Evolutionary conservation across 2,329 filamentous ascomycete species (phyloP).

Genomic region (Colletotrichum sp.): DNA sequence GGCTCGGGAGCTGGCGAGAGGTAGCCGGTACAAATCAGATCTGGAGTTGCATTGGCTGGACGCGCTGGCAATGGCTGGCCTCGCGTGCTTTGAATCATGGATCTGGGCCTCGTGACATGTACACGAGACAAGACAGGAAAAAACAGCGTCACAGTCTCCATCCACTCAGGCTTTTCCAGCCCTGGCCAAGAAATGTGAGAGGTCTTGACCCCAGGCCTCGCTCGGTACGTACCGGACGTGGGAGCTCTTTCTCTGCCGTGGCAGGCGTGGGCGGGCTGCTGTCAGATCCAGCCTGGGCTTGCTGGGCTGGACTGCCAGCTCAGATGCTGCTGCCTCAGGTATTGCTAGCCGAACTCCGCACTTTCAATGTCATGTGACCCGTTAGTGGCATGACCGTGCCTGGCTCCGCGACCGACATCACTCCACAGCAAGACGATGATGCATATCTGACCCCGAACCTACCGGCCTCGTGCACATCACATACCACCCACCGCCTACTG

Average conservation of each 20-base stretch:
- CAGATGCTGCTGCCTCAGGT: neutral
- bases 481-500: neutral
- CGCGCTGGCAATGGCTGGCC: neutral
- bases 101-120: neutral
- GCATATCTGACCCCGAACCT: neutral
- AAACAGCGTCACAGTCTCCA: neutral
- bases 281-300: neutral
- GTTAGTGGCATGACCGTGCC: neutral
- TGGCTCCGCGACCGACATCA: neutral
- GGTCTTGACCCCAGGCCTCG: neutral
- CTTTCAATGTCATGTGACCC: slow-evolving; percentile 2
- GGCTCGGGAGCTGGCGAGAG: neutral
- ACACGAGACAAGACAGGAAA: neutral
- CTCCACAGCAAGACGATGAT: neutral
- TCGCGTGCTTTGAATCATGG: neutral
- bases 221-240: neutral
- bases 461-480: neutral
- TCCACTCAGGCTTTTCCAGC: neutral
- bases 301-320: neutral
- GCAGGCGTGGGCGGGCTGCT: neutral
- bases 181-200: neutral
- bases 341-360: neutral
- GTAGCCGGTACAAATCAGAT: neutral
- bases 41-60: neutral
- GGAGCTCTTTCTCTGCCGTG: neutral